Percentiles rank a stretch among this genome's conserved stretches.
Evolutionary conservation across 106 monocot species (phyloP).

Genomic region (Vanilla planifolia): DNA sequence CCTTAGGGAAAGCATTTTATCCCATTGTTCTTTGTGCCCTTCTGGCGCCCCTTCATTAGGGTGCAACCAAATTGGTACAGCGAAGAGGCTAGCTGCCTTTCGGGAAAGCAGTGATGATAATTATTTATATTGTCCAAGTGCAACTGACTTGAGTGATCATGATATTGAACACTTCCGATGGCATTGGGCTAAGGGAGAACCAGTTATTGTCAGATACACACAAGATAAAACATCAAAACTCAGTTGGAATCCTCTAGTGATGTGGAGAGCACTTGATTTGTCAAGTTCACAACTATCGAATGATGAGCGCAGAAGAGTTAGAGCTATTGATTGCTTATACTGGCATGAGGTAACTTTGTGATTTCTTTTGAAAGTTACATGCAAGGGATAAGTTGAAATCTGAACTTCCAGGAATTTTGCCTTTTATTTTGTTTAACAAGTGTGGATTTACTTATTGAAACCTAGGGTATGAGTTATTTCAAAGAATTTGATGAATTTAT

Average conservation of each 20-base stretch:
- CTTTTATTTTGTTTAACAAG: too few relatives aligned
- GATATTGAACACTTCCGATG: slow-evolving; percentile 16
- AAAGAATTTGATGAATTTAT: too few relatives aligned
- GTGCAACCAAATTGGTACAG: not conserved
- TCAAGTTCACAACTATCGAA: slow-evolving; percentile 7
- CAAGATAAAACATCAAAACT: slow-evolving; percentile 19
- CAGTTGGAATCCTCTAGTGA: slow-evolving; percentile 31
- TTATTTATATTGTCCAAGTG: slow-evolving; percentile 21
- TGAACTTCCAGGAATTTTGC: too few relatives aligned
- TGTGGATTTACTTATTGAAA: too few relatives aligned
- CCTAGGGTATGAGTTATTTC: too few relatives aligned
- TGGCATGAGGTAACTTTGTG: slow-evolving; percentile 22
- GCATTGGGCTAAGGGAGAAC: slow-evolving; percentile 28
- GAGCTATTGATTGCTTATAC: slow-evolving; percentile 35
- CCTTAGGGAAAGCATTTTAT: slow-evolving; percentile 1
- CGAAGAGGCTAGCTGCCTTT: slow-evolving; percentile 9
- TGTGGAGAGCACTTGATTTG: slow-evolving; percentile 28
- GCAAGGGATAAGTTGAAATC: too few relatives aligned
- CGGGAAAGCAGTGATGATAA: slow-evolving; percentile 16
- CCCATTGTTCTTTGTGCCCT: slow-evolving; percentile 11
- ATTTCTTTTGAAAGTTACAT: too few relatives aligned
- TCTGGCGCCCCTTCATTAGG: not conserved
- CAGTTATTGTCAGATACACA: slow-evolving; percentile 24
- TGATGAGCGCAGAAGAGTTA: slow-evolving; percentile 17
- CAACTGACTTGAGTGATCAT: slow-evolving; percentile 1